These are phyloP conservation scores for Aegilops umbellulata DNA, from an alignment of 176 grass and related monocot genomes.

Conservation along the genomic window DNA sequence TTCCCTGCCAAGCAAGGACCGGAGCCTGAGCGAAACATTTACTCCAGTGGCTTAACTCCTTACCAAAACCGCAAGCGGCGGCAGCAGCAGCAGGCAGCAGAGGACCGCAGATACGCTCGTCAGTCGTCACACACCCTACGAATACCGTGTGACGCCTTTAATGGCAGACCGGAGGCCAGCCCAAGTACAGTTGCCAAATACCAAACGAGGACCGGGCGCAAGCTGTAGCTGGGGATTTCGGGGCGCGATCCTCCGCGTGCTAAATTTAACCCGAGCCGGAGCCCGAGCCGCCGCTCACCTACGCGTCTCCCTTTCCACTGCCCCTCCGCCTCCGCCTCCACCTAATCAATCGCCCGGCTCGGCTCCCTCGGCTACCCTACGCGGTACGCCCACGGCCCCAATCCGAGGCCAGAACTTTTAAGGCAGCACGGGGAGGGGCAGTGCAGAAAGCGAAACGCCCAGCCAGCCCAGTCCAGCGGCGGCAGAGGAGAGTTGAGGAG, in stretches of 20 bases:
- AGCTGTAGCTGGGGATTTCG: not conserved
- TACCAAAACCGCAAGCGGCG: not conserved
- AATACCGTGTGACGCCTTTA: not conserved
- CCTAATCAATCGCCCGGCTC: constrained; percentile 21
- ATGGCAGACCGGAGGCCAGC: not conserved
- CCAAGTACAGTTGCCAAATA: not conserved
- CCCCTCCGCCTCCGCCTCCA: not conserved
- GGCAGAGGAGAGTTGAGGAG: not conserved
- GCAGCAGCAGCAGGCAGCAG: too few relatives aligned
- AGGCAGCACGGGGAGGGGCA: not conserved
- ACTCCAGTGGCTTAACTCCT: too few relatives aligned
- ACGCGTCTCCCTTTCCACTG: constrained; percentile 34
- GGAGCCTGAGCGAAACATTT: too few relatives aligned
- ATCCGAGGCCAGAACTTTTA: constrained; percentile 18
- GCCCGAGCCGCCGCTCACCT: not conserved
- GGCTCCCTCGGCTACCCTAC: not conserved
- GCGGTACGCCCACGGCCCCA: not conserved
- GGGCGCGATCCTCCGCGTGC: not conserved
- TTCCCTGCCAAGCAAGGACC: too few relatives aligned
- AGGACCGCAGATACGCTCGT: too few relatives aligned
- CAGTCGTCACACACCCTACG: too few relatives aligned
- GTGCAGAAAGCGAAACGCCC: not conserved
- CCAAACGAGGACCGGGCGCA: not conserved
- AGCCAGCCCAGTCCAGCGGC: not conserved
- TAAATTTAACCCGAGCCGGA: constrained; percentile 6